Evolutionary conservation across 768 basidiomycete genomes (phyloP), one percentile per base, ranked within the genome.

Genomic region (Thelephora aurantiotincta): DNA sequence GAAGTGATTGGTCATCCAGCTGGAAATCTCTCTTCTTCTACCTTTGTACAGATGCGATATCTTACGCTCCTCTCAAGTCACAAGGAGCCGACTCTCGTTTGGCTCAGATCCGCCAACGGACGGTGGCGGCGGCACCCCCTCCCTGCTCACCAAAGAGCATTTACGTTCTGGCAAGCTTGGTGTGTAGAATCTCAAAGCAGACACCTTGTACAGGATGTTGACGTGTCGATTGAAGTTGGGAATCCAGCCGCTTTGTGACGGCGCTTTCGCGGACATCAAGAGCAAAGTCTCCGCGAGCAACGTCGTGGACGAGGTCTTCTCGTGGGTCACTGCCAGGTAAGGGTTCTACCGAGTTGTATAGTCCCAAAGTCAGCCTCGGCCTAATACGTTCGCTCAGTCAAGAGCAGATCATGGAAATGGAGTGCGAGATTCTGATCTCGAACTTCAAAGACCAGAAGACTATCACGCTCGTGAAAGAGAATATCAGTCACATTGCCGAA

Each of bases 101-200:
- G 22, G 33, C 26, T 33, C 41, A 14, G 33, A 48, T 30, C 14
- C 16, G 14, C 16, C 33, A 33, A 19, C 26, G n/a, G 16, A 11
- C 36, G 19, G 42, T 48, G 5, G 52, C 50, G 5, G 16, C 4
- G 16, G 38, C 16, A 41, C 38, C 38, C 18, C 16, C 18, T 9
- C 37, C 48, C 3, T 56, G 55, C 38, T 60, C 59, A 1, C 55
- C 58, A 2, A 60, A 60, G 41, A 58, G 57, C 5, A 54, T 60
- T 50, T 60, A 60, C 37, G 52, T 51, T 13, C 49, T 60, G 12
- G 55, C 58, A 2, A 48, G 58, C 38, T 50, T 46, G 48, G 58
- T 22, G 12, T 9, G 38, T 7, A 6, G 7, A 4, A 16, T 11
- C 11, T 18, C 38, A n/a, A 11, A 4, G 2, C 14, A 9, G 16